phyloP scores from a whole-genome alignment of 768 basidiomycete species.

The Phylloporus arenicola region DNA sequence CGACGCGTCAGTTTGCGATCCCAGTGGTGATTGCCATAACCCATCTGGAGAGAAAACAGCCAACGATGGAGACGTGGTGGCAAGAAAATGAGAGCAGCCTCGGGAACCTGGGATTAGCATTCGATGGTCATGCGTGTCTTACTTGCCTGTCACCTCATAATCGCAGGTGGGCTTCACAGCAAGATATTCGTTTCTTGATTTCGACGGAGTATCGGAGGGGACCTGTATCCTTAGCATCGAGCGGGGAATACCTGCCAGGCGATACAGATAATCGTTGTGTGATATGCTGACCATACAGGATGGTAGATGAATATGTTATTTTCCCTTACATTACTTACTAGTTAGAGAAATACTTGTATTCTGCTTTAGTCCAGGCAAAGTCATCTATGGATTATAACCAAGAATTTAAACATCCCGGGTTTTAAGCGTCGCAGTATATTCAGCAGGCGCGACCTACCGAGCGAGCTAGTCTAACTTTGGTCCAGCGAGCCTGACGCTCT shows the following conservation, averaged over 20 bases:
- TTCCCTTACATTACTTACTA: not conserved
- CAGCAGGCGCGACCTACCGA: not conserved
- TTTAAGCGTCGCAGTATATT: conserved; percentile 1
- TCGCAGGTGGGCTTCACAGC: conserved; percentile 16
- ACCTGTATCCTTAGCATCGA: not conserved
- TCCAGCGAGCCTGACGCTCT: conserved; percentile 77
- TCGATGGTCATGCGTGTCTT: conserved; percentile 28
- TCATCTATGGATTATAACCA: conserved; percentile 7
- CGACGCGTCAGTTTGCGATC: conserved; percentile 30
- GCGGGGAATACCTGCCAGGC: conserved; percentile 7
- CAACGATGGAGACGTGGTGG: conserved; percentile 33
- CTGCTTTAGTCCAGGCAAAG: not conserved
- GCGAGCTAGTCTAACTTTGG: conserved; percentile 39
- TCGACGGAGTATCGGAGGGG: conserved; percentile 4
- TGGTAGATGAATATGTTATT: not conserved
- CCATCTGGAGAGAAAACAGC: conserved; percentile 30
- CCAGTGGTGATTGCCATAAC: conserved; percentile 37
- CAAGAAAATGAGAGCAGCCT: conserved; percentile 19
- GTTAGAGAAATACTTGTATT: conserved; percentile 4
- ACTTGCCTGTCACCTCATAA: conserved; percentile 16
- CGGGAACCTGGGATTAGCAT: conserved; percentile 13
- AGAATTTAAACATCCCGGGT: not conserved
- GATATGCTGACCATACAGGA: conserved; percentile 13
- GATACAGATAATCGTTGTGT: conserved; percentile 6
- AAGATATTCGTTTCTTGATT: conserved; percentile 12